Evolutionary conservation across 345 rosid genomes (phyloP), one percentile per base, ranked within the genome.

Genomic region (Salix dunnii): DNA sequence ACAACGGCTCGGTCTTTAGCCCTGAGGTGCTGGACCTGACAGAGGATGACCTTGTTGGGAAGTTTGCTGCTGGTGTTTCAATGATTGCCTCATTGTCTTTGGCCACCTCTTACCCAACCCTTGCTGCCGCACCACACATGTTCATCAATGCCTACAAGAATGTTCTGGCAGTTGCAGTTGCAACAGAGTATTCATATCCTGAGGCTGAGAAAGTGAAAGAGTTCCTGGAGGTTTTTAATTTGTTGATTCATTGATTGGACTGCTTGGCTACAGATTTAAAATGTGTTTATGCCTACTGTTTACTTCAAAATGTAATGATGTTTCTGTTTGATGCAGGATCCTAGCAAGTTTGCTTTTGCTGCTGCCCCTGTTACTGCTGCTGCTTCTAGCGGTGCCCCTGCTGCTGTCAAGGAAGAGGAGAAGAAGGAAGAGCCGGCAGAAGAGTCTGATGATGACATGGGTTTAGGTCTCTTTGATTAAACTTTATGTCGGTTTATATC

Each of bases 61-160:
- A 91, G 88, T 95, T 95, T 78, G 94, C 98, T 16, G 8, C 67
- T 38, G 91, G 98, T 84, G 89, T 95, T 49, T 89, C 96, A 51
- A 87, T 89, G 89, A 84, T 90, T 68, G 85, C 98, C 0, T 73
- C 98, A 0, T 73, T 93, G 79, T 84, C 98, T 4, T 83, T 95
- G 18, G 92, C 93, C 17, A 72, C 88, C 84, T 91, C 98, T n/a
- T 95, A 88, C 87, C 99, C 99, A 7, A 88, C 93, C 23, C 72
- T 95, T 17, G 96, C 94, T 40, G 99, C 98, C 49, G 96, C 93
- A 3, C 96, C 98, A 2, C 96, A 93, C 80, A 93, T 95, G 99
- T 86, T 95, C 80, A 62, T 90, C 87, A 95, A 93, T 78, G 96
- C 90, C 23, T 93, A 93, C 90, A 93, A 95, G 89, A 95, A 95